phyloP scores from a whole-genome alignment of 768 basidiomycete genomes.

The Cystobasidium tubakii region DNA sequence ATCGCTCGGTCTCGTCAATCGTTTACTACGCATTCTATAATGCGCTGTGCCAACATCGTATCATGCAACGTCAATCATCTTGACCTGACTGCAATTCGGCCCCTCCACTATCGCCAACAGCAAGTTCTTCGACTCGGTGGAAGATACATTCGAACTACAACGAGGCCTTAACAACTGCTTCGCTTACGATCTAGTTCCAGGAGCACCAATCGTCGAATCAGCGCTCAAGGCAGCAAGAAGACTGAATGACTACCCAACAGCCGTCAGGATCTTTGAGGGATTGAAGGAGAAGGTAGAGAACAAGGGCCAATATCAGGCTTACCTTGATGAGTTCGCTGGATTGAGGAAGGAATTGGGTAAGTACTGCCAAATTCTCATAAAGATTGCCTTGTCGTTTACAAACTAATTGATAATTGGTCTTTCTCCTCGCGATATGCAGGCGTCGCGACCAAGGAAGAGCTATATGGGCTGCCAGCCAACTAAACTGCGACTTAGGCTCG shows the following conservation, averaged over 20 bases:
- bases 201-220: constrained; percentile 72
- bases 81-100: too few relatives aligned
- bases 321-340: constrained; percentile 81
- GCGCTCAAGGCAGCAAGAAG: constrained; percentile 79
- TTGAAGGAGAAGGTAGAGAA: constrained; percentile 97
- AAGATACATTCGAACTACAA: constrained; percentile 97
- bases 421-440: constrained; percentile 53
- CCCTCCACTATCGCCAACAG: constrained; percentile 69
- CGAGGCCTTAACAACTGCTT: constrained; percentile 99
- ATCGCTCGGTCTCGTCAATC: background rate
- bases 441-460: constrained; percentile 61
- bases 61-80: too few relatives aligned
- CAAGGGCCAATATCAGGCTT: constrained; percentile 85
- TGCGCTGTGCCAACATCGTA: too few relatives aligned
- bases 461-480: constrained; percentile 51
- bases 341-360: constrained; percentile 75
- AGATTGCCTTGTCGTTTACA: too few relatives aligned
- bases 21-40: background rate
- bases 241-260: constrained; percentile 94
- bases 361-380: too few relatives aligned
- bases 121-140: constrained; percentile 81
- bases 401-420: too few relatives aligned
- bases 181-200: constrained; percentile 91
- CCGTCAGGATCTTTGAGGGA: constrained; percentile 92
- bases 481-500: background rate